Evolutionary conservation across 164 flowering plant species (phyloP).

Genomic region (Chloranthus sessilifolius): DNA sequence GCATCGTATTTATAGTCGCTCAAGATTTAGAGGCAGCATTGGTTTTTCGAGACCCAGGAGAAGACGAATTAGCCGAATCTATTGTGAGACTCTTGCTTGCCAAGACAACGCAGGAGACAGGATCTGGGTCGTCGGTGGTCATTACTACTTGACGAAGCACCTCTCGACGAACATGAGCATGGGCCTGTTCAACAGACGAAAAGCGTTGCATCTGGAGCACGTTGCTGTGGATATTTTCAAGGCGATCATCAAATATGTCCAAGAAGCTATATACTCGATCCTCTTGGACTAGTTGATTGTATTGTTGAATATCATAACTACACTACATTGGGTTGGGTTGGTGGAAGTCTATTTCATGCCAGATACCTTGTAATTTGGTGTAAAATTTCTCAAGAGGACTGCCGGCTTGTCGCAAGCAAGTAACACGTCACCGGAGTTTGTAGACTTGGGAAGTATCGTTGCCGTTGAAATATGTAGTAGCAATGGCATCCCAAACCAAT

Average conservation of each 20-base stretch:
- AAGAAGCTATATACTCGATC: neutral
- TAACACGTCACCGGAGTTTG: neutral
- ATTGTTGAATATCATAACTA: neutral
- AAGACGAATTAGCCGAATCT: neutral
- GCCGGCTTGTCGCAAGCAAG: neutral
- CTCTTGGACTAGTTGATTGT: neutral
- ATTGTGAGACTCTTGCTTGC: neutral
- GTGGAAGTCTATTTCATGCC: no score
- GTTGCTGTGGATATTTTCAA: neutral
- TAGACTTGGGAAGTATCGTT: neutral
- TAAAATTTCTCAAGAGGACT: no score
- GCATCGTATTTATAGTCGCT: neutral
- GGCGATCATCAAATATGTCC: no score
- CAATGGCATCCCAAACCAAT: constrained; percentile 1
- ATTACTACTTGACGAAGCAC: neutral
- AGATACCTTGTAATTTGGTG: no score
- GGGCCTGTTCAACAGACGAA: constrained; percentile 2
- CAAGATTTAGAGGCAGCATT: constrained; percentile 1
- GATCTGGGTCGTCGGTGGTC: neutral
- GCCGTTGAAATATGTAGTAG: no score
- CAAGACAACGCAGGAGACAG: neutral
- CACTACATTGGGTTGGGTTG: no score
- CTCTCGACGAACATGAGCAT: constrained; percentile 8
- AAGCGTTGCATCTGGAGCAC: neutral
- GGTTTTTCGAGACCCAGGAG: constrained; percentile 2